Base-by-base conservation (phyloP, 2,329 filamentous ascomycete genomes). In the Lasiodiplodia gonubiensis region DNA sequence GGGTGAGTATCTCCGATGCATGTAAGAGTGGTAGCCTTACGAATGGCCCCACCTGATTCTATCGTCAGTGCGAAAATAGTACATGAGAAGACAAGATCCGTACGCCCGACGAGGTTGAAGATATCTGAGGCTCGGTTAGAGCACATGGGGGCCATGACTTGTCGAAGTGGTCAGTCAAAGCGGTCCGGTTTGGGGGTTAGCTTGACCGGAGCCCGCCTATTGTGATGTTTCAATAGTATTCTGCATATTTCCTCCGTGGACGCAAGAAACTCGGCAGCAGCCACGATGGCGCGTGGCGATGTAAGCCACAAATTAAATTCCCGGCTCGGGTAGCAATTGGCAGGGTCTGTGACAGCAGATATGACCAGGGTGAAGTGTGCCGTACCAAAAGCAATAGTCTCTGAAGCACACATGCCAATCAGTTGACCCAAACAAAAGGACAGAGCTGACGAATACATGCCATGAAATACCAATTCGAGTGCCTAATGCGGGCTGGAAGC, bases 141-240 rank as follows among this genome's bases (percentile, higher is more conserved):
- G 59, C 46, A 37, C 7, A 46, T 37, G 25, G 46, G 25, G 27
- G 46, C 12, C 27, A 16, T 30, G 12, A 4, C 30, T 48, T 25
- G 39, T 16, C 57, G 27, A 27, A 7, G 12, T 10, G 16, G 14
- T 7, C 42, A 14, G 12, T 35, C 25, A 33, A 49, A 39, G 57
- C 57, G 18, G 14, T 25, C 46, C n/a, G 30, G 18, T 51, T 37
- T 14, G 11, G 59, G 25, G 27, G 11, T 35, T 46, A 12, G 27
- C 51, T 18, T 23, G n/a, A 16, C 7, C 37, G n/a, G 37, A 14
- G 35, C 12, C 57, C 42, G 42, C 42, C 21, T 59, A 23, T n/a
- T 33, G 25, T 10, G 4, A 35, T 27, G 57, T 61, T 61, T 61
- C 57, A 61, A 61, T 61, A 61, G 25, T 46, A 23, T 27, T 61